A percentile compares a stretch with the other conserved stretches of the same genome.
These are phyloP conservation scores for Botrytis medusae DNA, from an alignment of 2,329 filamentous ascomycete species.

Conservation along the genomic window DNA sequence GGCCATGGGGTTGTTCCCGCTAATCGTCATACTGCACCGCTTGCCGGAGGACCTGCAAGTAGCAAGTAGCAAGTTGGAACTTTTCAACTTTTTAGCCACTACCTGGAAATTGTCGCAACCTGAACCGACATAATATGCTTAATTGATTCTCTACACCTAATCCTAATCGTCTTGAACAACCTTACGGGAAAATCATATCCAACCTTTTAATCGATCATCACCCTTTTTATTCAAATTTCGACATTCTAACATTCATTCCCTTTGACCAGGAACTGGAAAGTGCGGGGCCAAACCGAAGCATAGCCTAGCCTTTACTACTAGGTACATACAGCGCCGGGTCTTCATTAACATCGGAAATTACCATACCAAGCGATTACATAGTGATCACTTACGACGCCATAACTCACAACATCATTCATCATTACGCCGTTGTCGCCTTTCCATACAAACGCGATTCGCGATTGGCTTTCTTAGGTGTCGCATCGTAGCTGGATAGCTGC, in stretches of 20 bases:
- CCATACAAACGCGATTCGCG: neutral
- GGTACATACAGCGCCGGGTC: constrained; percentile 1
- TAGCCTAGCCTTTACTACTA: neutral
- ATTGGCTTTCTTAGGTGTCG: constrained; percentile 16
- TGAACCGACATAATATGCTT: neutral
- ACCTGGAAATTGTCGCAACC: neutral
- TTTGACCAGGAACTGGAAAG: constrained; percentile 7
- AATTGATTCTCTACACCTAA: constrained; percentile 1
- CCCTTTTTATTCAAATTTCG: neutral
- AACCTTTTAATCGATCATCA: neutral
- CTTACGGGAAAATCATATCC: neutral
- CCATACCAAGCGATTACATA: constrained; percentile 16
- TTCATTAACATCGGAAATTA: constrained; percentile 15
- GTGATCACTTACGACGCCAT: constrained; percentile 4
- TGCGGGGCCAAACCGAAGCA: constrained; percentile 17
- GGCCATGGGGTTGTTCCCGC: constrained; percentile 2
- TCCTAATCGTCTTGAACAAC: neutral
- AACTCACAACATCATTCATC: constrained; percentile 10
- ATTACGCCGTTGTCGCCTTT: neutral
- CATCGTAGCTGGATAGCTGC: constrained; percentile 20
- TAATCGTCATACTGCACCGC: constrained; percentile 8
- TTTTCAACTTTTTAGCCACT: neutral
- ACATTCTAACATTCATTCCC: neutral
- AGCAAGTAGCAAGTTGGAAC: neutral
- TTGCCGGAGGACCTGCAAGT: constrained; percentile 9